These are phyloP conservation scores for Pyrenophora seminiperda DNA, from an alignment of 2,329 filamentous ascomycete species.

Conservation along the genomic window DNA sequence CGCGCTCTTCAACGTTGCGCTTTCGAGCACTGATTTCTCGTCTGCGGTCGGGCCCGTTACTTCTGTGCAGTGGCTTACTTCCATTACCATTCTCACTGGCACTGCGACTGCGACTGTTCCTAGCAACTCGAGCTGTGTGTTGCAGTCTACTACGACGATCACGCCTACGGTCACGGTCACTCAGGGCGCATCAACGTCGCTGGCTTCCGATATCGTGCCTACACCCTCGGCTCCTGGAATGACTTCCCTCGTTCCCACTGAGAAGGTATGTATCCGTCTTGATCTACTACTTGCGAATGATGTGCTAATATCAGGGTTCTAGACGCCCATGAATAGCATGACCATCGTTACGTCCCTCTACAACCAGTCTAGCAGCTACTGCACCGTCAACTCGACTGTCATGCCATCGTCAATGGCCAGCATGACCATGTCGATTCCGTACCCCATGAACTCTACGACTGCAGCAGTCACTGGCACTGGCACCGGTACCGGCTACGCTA, in stretches of 20 bases:
- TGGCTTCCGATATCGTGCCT: too few relatives aligned
- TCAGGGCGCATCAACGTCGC: too few relatives aligned
- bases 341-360: not conserved
- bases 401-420: not conserved
- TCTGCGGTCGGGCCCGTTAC: conserved; percentile 1
- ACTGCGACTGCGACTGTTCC: too few relatives aligned
- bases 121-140: not conserved
- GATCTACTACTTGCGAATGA: too few relatives aligned
- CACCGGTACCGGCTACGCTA: conserved; percentile 3
- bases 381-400: not conserved
- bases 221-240: too few relatives aligned
- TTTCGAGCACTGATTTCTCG: conserved; percentile 9
- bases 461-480: not conserved
- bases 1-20: conserved; percentile 11
- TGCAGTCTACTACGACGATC: conserved; percentile 1
- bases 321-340: not conserved
- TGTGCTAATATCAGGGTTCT: too few relatives aligned
- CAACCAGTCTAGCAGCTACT: not conserved
- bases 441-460: conserved; percentile 1
- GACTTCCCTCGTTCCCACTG: too few relatives aligned
- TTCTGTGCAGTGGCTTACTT: conserved; percentile 7
- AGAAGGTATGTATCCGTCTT: too few relatives aligned
- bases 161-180: too few relatives aligned
- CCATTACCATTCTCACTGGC: not conserved
- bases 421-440: not conserved